A percentile compares a stretch with the other conserved stretches of the same genome.
Conservation (phyloP, 768 basidiomycete genomes). For the Termitomyces sp. region DNA sequence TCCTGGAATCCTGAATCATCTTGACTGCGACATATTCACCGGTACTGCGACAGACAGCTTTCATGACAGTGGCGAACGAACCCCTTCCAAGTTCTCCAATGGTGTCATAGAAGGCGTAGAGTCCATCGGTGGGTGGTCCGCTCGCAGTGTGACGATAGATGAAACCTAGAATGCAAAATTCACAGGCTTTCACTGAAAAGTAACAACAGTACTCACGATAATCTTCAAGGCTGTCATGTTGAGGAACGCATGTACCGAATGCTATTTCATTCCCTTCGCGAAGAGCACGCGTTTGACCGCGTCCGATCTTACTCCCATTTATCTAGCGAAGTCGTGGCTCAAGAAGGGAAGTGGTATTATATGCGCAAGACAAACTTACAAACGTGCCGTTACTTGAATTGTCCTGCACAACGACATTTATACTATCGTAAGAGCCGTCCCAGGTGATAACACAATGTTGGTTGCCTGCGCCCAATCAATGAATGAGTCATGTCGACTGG, state of each 20-base stretch:
- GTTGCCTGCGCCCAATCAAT: constrained; percentile 35
- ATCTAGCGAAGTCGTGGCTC: constrained; percentile 37
- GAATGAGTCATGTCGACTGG: constrained; percentile 1
- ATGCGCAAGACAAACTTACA: constrained; percentile 29
- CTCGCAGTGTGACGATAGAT: constrained; percentile 63
- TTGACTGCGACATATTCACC: constrained; percentile 85
- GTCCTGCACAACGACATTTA: constrained; percentile 47
- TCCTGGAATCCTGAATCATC: constrained; percentile 60
- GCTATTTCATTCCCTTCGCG: constrained; percentile 83
- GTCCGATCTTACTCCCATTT: constrained; percentile 61
- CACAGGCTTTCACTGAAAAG: neutral
- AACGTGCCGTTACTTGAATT: constrained; percentile 71
- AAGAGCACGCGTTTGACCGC: constrained; percentile 47
- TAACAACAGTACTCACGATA: constrained; percentile 48
- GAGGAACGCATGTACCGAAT: constrained; percentile 58
- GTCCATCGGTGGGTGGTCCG: constrained; percentile 40
- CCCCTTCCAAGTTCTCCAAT: constrained; percentile 78
- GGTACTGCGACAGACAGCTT: constrained; percentile 65
- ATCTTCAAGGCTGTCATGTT: constrained; percentile 52
- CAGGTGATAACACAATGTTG: constrained; percentile 52
- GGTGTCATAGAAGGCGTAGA: constrained; percentile 65
- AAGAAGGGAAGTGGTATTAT: neutral
- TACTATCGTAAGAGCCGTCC: constrained; percentile 44
- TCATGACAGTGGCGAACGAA: constrained; percentile 86
- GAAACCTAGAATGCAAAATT: constrained; percentile 40